A percentile compares a stretch with the other conserved stretches of the same genome.
phyloP scores from a whole-genome alignment of 148 eudicot genomes.

The Beta vulgaris region DNA sequence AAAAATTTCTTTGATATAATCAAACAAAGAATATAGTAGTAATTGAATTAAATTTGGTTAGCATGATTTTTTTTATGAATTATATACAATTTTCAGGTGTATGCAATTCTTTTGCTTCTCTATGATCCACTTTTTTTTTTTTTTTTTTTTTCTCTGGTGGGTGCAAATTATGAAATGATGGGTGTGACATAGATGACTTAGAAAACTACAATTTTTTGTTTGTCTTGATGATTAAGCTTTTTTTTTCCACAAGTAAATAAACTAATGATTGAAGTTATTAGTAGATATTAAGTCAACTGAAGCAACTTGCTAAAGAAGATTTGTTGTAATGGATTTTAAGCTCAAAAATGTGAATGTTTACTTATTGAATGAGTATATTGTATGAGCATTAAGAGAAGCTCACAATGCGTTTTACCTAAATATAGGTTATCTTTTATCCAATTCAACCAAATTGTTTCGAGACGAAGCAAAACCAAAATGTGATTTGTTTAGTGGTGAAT shows the following conservation, averaged over 20 bases:
- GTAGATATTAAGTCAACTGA: not conserved
- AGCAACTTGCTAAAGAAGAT: not conserved
- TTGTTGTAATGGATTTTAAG: not conserved
- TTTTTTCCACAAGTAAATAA: not conserved
- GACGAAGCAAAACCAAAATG: conserved; percentile 45
- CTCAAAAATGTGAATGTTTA: not conserved
- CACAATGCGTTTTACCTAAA: not conserved
- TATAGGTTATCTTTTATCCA: conserved; percentile 11
- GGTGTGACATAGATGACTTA: not conserved
- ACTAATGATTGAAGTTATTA: not conserved
- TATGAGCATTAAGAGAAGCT: not conserved
- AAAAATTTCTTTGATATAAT: not conserved
- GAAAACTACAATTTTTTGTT: not conserved
- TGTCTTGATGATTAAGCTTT: not conserved
- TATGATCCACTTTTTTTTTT: not conserved
- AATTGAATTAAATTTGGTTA: too few species aligned
- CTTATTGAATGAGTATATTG: not conserved
- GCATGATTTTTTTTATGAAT: too few species aligned
- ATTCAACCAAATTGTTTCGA: not conserved
- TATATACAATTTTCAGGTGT: not conserved
- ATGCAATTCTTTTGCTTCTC: conserved; percentile 1
- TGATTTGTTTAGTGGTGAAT: conserved; percentile 67
- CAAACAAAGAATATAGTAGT: too few species aligned
- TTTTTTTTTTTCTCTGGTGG: not conserved
- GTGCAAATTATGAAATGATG: not conserved